Conservation (phyloP, 768 basidiomycete species). For the Russula abietina region DNA sequence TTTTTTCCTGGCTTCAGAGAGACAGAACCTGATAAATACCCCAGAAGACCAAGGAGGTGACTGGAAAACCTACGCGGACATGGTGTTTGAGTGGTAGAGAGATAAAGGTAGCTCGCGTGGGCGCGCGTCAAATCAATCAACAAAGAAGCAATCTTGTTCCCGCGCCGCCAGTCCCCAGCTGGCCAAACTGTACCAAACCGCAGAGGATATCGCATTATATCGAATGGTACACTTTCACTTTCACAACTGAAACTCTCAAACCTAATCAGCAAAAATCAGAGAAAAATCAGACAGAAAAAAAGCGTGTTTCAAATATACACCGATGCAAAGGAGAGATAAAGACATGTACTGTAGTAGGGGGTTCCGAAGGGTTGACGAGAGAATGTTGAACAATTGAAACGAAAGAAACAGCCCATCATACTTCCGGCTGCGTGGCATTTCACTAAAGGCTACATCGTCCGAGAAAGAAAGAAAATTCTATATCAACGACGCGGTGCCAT, state of each 20-base stretch:
- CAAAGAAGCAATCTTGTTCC: slow-evolving; percentile 6
- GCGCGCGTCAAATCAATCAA: background rate
- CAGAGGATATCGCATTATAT: too few relatives aligned
- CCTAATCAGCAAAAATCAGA: too few relatives aligned
- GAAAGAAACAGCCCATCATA: background rate
- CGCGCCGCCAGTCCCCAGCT: too few relatives aligned
- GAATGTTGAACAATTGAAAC: background rate
- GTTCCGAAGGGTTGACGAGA: background rate
- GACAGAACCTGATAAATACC: background rate
- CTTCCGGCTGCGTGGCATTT: background rate
- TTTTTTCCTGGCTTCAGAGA: slow-evolving; percentile 1
- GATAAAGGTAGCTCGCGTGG: background rate
- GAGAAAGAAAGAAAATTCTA: slow-evolving; percentile 28
- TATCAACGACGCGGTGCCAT: slow-evolving; percentile 45
- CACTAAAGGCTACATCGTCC: background rate
- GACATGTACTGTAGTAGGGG: too few relatives aligned
- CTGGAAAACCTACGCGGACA: slow-evolving; percentile 15
- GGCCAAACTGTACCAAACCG: too few relatives aligned
- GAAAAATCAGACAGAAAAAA: background rate
- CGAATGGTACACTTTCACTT: too few relatives aligned
- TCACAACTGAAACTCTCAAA: too few relatives aligned
- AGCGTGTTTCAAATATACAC: background rate
- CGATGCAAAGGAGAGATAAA: background rate
- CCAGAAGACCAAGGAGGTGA: background rate
- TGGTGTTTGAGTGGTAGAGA: background rate